A percentile compares a stretch with the other conserved stretches of the same genome.
These are phyloP conservation scores for Fusarium palustre DNA, from an alignment of 2,329 filamentous ascomycete species.

Conservation along the genomic window DNA sequence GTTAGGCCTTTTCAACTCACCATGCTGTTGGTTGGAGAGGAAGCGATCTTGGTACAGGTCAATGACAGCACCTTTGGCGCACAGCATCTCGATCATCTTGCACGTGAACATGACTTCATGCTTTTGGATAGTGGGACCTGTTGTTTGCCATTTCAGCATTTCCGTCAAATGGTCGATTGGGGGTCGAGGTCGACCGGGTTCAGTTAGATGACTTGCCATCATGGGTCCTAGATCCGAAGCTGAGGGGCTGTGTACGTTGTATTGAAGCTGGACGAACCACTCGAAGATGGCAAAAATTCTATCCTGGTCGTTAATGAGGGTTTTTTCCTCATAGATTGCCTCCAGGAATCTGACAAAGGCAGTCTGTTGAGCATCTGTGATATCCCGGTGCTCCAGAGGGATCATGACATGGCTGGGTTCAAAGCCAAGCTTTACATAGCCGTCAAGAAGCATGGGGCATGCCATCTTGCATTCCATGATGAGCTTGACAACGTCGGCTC, in stretches of 20 bases:
- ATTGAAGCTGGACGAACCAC: neutral
- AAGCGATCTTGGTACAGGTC: slow-evolving; percentile 26
- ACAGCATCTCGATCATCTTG: slow-evolving; percentile 1
- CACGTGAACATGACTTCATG: neutral
- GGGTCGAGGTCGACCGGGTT: neutral
- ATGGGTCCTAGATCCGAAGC: neutral
- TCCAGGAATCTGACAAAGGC: slow-evolving; percentile 2
- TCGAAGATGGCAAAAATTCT: neutral
- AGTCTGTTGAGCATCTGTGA: neutral
- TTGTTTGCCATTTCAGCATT: slow-evolving; percentile 12
- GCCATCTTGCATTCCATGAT: neutral
- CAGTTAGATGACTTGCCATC: neutral
- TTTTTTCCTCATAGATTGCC: neutral
- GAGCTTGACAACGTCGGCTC: neutral
- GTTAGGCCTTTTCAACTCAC: neutral
- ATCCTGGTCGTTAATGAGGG: rapidly evolving
- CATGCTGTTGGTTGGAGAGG: neutral
- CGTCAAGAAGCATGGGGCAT: neutral
- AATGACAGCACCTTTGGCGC: slow-evolving; percentile 8
- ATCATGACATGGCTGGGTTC: neutral
- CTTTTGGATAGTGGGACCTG: neutral
- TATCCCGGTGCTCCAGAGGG: neutral
- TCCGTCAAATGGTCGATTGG: slow-evolving; percentile 14
- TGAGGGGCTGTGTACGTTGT: neutral
- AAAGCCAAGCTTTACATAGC: neutral